phyloP scores from a whole-genome alignment of 208 protist genomes.

The Leptomonas seymouri region DNA sequence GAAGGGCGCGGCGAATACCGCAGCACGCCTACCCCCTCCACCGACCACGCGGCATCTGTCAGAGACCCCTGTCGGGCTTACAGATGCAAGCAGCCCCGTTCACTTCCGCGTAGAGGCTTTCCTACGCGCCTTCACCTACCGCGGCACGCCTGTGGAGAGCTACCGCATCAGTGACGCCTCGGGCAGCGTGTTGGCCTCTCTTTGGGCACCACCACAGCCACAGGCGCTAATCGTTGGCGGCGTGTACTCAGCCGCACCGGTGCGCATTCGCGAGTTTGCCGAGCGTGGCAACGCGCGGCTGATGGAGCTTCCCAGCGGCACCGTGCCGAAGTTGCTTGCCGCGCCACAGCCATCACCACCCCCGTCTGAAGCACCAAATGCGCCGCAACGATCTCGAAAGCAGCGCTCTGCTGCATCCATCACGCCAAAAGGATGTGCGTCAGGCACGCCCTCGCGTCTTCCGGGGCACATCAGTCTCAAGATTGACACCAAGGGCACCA shows the following conservation, averaged over 20 bases:
- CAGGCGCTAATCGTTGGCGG: slow-evolving; percentile 40
- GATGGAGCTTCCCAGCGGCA: slow-evolving; percentile 49
- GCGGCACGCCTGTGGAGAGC: slow-evolving; percentile 66
- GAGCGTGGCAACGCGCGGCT: slow-evolving; percentile 63
- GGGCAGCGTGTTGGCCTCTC: slow-evolving; percentile 65
- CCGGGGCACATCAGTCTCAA: slow-evolving; percentile 62
- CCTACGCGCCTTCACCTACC: slow-evolving; percentile 69
- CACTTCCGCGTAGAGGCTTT: slow-evolving; percentile 62
- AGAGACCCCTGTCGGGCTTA: slow-evolving; percentile 33
- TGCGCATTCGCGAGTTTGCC: slow-evolving; percentile 63
- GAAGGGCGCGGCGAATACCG: neutral
- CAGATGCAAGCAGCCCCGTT: slow-evolving; percentile 26
- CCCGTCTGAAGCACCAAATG: neutral
- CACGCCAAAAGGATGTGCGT: neutral
- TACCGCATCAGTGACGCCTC: slow-evolving; percentile 81
- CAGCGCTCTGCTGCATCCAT: neutral
- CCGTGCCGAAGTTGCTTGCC: slow-evolving; percentile 7
- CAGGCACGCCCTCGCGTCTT: neutral
- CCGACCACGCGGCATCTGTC: slow-evolving; percentile 28
- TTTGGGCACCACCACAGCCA: slow-evolving; percentile 46
- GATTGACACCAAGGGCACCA: slow-evolving; percentile 87
- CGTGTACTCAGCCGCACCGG: slow-evolving; percentile 55
- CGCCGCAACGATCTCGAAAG: no score
- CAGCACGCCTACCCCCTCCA: neutral
- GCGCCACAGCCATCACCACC: neutral